phyloP scores from a whole-genome alignment of 148 eudicot genomes.

The Suaeda aralocaspica region DNA sequence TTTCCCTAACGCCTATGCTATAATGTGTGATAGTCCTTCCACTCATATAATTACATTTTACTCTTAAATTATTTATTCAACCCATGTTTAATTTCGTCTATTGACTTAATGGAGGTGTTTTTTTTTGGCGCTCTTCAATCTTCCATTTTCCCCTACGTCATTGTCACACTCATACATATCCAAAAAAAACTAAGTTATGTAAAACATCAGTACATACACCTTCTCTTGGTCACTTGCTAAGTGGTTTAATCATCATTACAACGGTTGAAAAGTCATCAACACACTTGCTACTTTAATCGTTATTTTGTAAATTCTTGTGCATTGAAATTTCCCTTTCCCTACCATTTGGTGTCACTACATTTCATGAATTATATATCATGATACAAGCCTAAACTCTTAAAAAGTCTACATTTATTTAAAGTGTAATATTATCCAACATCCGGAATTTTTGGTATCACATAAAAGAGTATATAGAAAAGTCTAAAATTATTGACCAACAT shows the following conservation, averaged over 20 bases:
- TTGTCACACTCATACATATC: no score
- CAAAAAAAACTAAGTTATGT: no score
- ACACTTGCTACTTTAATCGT: background rate
- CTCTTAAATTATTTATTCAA: no score
- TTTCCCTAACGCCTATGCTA: no score
- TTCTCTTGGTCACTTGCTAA: no score
- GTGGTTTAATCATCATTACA: background rate
- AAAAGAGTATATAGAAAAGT: background rate
- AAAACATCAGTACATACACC: background rate
- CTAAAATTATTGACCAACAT: background rate
- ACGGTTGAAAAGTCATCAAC: background rate
- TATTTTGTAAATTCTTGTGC: background rate
- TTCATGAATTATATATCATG: background rate
- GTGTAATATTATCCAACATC: background rate
- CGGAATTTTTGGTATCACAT: background rate
- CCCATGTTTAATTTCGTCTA: no score
- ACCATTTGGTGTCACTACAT: background rate
- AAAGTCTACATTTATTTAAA: background rate
- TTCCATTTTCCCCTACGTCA: no score
- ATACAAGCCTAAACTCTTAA: background rate
- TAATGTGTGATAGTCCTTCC: no score
- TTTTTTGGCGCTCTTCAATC: no score
- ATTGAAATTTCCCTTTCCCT: slow-evolving; percentile 8
- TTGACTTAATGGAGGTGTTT: no score
- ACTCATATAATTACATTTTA: no score